phyloP scores from a whole-genome alignment of 192 early-diverging fungal species.

The Backusella circina region DNA sequence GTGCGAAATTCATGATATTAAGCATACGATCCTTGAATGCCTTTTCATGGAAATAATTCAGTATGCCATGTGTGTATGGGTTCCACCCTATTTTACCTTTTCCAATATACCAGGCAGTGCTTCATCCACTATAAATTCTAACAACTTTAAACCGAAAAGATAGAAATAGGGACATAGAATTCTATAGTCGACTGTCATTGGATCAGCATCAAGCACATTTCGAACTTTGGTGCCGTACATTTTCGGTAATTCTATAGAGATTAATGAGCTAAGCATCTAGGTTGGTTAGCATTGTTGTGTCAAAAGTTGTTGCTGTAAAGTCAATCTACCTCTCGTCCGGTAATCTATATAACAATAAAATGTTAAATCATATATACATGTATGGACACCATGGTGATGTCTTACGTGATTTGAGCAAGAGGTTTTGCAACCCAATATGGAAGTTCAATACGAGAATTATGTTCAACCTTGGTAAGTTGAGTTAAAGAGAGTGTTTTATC shows the following conservation, averaged over 20 bases:
- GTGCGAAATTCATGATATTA: conserved; percentile 46
- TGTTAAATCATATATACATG: background rate
- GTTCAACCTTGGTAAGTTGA: conserved; percentile 18
- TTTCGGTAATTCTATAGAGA: conserved; percentile 35
- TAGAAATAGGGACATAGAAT: conserved; percentile 40
- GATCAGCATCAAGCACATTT: conserved; percentile 35
- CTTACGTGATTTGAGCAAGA: conserved; percentile 25
- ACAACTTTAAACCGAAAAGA: conserved; percentile 36
- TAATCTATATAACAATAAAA: background rate
- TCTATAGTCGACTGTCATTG: conserved; percentile 33
- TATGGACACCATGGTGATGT: too few relatives aligned
- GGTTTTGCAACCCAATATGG: conserved; percentile 44
- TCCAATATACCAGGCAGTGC: conserved; percentile 23
- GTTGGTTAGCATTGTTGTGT: background rate
- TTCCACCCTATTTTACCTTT: conserved; percentile 3
- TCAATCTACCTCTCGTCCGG: background rate
- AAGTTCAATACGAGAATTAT: conserved; percentile 32
- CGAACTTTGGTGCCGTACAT: conserved; percentile 28
- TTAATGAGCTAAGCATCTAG: conserved; percentile 17
- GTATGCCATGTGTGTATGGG: background rate
- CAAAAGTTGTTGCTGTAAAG: background rate
- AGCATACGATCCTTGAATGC: conserved; percentile 39
- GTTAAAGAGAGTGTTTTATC: too few relatives aligned
- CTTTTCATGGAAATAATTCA: conserved; percentile 6
- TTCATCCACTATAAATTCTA: conserved; percentile 22